Conservation (phyloP, 208 protist species). For the Wallacemonas sp. region DNA sequence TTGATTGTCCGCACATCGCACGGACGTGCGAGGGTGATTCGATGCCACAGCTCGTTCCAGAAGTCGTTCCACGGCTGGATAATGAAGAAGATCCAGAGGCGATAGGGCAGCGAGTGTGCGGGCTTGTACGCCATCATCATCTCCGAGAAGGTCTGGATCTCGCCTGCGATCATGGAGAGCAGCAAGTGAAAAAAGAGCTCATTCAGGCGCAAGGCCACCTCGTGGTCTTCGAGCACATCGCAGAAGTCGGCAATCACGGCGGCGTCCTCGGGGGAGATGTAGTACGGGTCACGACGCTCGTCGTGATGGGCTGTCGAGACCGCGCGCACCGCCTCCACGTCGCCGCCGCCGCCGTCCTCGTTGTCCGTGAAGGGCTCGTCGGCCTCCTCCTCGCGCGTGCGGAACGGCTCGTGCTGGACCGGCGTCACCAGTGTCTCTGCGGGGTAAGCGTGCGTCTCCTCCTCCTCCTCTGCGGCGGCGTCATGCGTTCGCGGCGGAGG, state of each 20-base stretch:
- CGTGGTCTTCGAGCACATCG: conserved; percentile 9
- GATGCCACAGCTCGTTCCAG: conserved; percentile 33
- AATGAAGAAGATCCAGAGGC: conserved; percentile 36
- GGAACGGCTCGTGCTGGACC: conserved; percentile 3
- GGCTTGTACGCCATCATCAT: conserved; percentile 23
- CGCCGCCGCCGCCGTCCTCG: not conserved
- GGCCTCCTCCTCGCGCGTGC: conserved; percentile 1
- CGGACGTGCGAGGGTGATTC: conserved; percentile 39
- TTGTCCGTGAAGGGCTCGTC: conserved; percentile 5
- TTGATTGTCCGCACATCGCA: conserved; percentile 36
- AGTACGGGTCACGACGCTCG: not conserved
- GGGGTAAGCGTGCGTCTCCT: not conserved
- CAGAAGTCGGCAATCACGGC: conserved; percentile 1
- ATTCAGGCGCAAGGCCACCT: conserved; percentile 19
- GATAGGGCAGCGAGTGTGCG: conserved; percentile 21
- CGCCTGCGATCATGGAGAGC: conserved; percentile 30
- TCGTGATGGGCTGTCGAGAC: not conserved
- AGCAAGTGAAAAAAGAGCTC: conserved; percentile 26
- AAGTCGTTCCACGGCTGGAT: conserved; percentile 39
- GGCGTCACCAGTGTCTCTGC: not conserved
- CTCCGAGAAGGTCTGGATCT: conserved; percentile 23
- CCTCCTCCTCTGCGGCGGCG: conserved; percentile 18
- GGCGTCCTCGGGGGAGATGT: conserved; percentile 1
- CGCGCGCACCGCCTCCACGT: not conserved
- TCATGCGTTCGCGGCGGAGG: too few relatives aligned